Conservation (phyloP, 371 early-diverging fungal species). For the Thermomucor indicae-seudaticae region DNA sequence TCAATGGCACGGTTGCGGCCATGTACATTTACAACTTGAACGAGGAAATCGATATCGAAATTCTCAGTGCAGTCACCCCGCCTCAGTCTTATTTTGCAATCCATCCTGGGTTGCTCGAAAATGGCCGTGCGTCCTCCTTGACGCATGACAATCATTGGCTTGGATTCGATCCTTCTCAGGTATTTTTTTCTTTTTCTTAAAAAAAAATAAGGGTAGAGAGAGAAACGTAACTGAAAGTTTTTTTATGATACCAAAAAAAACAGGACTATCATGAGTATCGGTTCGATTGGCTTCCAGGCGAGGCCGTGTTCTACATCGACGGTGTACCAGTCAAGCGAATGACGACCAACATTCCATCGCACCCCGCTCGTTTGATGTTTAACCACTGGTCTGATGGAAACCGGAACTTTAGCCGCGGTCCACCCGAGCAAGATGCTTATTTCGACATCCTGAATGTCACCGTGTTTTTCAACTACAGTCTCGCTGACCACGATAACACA, state of each 20-base stretch:
- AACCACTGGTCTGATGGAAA: conserved; percentile 38
- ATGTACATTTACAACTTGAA: conserved; percentile 21
- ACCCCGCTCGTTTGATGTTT: conserved; percentile 21
- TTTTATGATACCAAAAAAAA: neutral
- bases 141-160: conserved; percentile 21
- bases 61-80: conserved; percentile 16
- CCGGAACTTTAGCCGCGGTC: conserved; percentile 27
- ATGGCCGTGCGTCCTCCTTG: conserved; percentile 19
- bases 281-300: conserved; percentile 28
- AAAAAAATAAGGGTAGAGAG: neutral
- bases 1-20: conserved; percentile 23
- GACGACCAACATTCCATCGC: conserved; percentile 18
- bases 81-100: conserved; percentile 29
- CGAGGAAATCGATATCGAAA: conserved; percentile 30
- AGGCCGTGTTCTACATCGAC: conserved; percentile 22
- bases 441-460: conserved; percentile 18
- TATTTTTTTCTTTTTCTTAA: neutral
- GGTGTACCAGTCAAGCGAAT: conserved; percentile 13
- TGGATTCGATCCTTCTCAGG: conserved; percentile 17
- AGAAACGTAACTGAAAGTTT: too few species aligned
- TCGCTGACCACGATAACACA: neutral
- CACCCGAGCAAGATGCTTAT: conserved; percentile 13
- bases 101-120: conserved; percentile 21
- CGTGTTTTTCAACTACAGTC: conserved; percentile 16
- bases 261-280: conserved; percentile 30